phyloP scores from a whole-genome alignment of 2,329 filamentous ascomycete genomes.

The Dothideomycetidae sp. region DNA sequence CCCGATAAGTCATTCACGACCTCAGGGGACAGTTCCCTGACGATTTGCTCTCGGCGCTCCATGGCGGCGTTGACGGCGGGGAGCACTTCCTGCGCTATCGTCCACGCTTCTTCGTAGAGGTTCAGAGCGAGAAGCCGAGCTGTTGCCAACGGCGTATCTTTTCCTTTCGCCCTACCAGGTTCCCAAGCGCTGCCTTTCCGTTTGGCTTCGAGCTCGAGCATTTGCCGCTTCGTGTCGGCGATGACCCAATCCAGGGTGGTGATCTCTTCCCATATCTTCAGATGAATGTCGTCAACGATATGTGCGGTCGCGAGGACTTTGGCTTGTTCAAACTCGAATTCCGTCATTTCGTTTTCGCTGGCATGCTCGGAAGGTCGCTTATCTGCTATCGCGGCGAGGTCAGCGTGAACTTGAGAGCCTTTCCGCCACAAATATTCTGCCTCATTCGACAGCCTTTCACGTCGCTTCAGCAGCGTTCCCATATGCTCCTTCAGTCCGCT shows the following conservation, averaged over 20 bases:
- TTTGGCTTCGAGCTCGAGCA: conserved; percentile 12
- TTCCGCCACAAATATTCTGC: background rate
- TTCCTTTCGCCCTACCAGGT: conserved; percentile 1
- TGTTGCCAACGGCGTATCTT: background rate
- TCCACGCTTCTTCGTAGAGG: no score
- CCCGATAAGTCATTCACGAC: background rate
- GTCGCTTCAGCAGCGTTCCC: background rate
- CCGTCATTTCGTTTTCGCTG: background rate
- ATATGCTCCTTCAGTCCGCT: background rate
- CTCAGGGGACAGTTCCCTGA: background rate
- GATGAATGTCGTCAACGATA: conserved; percentile 12
- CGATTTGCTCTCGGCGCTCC: background rate
- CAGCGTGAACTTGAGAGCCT: background rate
- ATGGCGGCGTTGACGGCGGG: no score
- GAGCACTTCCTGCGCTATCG: no score
- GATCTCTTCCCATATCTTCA: conserved; percentile 12
- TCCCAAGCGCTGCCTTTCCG: conserved; percentile 9
- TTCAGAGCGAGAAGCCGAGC: background rate
- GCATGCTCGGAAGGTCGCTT: no score
- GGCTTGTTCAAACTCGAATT: background rate
- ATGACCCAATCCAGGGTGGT: conserved; percentile 15
- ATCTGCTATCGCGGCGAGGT: background rate
- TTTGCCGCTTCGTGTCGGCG: conserved; percentile 14
- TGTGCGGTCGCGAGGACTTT: background rate
- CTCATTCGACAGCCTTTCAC: background rate